Percentiles rank a stretch among this genome's conserved stretches.
Conservation (phyloP, 2,329 filamentous ascomycete species). For the Amylocarpus encephaloides region DNA sequence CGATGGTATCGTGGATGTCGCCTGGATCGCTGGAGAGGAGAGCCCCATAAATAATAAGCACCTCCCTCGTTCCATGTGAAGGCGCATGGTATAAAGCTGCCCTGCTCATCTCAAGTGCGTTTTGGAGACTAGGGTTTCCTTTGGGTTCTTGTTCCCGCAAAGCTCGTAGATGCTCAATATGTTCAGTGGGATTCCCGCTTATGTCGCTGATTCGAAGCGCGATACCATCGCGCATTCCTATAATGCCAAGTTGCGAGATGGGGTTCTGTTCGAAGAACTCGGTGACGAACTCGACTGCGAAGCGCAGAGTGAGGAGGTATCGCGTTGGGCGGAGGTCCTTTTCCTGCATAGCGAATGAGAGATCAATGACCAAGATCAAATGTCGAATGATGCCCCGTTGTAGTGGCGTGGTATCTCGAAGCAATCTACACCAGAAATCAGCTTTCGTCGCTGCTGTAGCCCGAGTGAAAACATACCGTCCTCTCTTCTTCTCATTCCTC, state of each 20-base stretch:
- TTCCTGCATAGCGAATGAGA: conserved; percentile 89
- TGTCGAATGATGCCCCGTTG: conserved; percentile 98
- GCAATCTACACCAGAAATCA: conserved; percentile 48
- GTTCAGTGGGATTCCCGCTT: conserved; percentile 84
- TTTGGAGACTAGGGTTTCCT: conserved; percentile 79
- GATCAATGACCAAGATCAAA: conserved; percentile 81
- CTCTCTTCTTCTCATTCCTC: conserved; percentile 77
- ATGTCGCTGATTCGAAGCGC: conserved; percentile 82
- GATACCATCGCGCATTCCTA: conserved; percentile 90
- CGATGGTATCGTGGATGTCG: conserved; percentile 89
- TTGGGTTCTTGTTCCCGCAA: conserved; percentile 62
- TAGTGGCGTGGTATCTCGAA: conserved; percentile 90
- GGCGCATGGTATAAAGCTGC: conserved; percentile 90
- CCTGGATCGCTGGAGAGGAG: conserved; percentile 86
- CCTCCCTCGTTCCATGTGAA: conserved; percentile 85
- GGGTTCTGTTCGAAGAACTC: conserved; percentile 99
- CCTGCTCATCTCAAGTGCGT: conserved; percentile 90
- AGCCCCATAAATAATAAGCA: conserved; percentile 87
- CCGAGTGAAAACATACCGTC: too few relatives aligned
- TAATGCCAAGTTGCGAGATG: conserved; percentile 87
- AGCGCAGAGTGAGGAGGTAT: conserved; percentile 74
- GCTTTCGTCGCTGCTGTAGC: too few relatives aligned
- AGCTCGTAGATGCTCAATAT: conserved; percentile 68
- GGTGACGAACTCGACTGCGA: conserved; percentile 78
- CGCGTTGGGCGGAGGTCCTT: conserved; percentile 90